These are phyloP conservation scores for Tylopilus sp. DNA, from an alignment of 768 basidiomycete species.

Conservation along the genomic window DNA sequence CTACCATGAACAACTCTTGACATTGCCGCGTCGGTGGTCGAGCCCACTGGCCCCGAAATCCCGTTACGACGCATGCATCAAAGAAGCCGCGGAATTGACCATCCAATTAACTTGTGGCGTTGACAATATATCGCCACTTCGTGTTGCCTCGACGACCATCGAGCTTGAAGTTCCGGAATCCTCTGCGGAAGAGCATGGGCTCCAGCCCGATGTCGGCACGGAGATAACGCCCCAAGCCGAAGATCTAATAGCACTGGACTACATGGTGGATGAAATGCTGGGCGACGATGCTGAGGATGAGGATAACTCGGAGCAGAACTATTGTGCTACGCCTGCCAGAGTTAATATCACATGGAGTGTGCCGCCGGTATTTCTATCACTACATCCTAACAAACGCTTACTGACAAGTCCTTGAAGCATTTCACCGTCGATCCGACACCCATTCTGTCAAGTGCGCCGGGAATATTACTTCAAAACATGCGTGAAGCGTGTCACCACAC, in stretches of 20 bases:
- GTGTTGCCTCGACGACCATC: neutral
- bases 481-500: neutral
- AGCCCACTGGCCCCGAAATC: neutral
- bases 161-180: too few relatives aligned
- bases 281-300: neutral
- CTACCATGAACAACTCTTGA: neutral
- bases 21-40: neutral
- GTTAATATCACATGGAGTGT: neutral
- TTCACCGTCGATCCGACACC: neutral
- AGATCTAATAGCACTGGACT: neutral
- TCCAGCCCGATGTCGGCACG: neutral
- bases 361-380: neutral
- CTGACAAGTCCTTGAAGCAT: neutral
- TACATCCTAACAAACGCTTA: neutral
- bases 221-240: neutral
- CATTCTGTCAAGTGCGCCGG: neutral
- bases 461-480: neutral
- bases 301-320: too few relatives aligned
- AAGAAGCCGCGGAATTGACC: neutral
- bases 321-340: too few relatives aligned
- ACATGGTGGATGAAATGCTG: neutral
- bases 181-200: too few relatives aligned
- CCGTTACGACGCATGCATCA: neutral
- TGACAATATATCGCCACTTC: neutral
- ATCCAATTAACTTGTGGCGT: neutral